Evolutionary conservation across 768 basidiomycete species (phyloP).

Genomic region (Psilocybe azurescens): DNA sequence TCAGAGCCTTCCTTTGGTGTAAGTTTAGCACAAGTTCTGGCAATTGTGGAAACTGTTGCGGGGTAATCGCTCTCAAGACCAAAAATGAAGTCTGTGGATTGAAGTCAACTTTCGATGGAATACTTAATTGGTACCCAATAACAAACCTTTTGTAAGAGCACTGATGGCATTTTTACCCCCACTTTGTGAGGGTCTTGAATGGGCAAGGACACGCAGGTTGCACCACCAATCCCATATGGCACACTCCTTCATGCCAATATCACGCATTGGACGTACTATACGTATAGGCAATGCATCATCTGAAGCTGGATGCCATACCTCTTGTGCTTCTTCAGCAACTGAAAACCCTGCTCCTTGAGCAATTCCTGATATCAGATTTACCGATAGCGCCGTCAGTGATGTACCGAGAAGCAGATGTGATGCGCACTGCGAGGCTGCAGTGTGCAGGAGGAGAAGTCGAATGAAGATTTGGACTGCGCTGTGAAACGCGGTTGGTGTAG

Average conservation of each 20-base stretch:
- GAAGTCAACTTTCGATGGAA: not conserved
- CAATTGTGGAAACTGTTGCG: conserved; percentile 85
- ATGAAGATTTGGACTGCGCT: conserved; percentile 62
- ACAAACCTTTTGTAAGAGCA: conserved; percentile 70
- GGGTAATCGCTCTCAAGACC: conserved; percentile 85
- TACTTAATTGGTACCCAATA: not conserved
- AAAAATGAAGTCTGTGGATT: conserved; percentile 70
- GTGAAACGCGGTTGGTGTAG: conserved; percentile 74
- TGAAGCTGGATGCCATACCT: conserved; percentile 61
- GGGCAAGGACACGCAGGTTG: conserved; percentile 49
- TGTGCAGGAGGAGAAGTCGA: conserved; percentile 73
- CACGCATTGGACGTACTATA: conserved; percentile 71
- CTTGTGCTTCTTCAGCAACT: conserved; percentile 70
- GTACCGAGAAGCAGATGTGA: conserved; percentile 84
- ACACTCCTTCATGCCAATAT: conserved; percentile 81
- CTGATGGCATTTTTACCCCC: conserved; percentile 64
- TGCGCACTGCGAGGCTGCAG: conserved; percentile 59
- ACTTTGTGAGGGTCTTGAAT: conserved; percentile 36
- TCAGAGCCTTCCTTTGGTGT: conserved; percentile 62
- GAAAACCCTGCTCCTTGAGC: conserved; percentile 79
- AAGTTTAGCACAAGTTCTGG: conserved; percentile 80
- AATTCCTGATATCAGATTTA: conserved; percentile 75
- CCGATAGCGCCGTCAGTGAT: conserved; percentile 77
- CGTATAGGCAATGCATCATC: conserved; percentile 38
- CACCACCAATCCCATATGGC: conserved; percentile 81